phyloP scores from a whole-genome alignment of 768 basidiomycete genomes.

The Mycena vitilis region DNA sequence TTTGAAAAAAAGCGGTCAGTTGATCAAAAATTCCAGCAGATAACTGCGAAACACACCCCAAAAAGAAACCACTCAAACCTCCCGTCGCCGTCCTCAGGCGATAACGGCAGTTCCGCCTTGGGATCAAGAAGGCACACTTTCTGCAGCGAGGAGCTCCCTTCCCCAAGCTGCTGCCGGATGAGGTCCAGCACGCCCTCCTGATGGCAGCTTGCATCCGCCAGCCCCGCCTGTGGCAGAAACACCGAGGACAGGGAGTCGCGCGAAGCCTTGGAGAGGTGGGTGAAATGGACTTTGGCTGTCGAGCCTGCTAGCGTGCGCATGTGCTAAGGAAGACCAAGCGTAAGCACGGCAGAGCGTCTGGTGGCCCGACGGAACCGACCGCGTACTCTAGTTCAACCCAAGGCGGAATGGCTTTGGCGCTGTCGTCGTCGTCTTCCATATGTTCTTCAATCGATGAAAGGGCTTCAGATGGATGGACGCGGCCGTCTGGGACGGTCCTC shows the following conservation, averaged over 20 bases:
- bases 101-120: conserved; percentile 74
- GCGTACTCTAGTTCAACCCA: conserved; percentile 96
- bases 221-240: conserved; percentile 41
- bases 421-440: conserved; percentile 94
- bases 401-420: conserved; percentile 74
- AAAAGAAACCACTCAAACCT: conserved; percentile 91
- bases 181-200: conserved; percentile 67
- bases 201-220: conserved; percentile 59
- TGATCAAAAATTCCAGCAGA: neutral
- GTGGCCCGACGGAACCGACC: conserved; percentile 53
- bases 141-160: conserved; percentile 52
- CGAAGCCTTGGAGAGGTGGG: conserved; percentile 84
- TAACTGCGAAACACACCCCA: conserved; percentile 51
- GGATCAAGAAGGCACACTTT: conserved; percentile 96
- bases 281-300: conserved; percentile 78
- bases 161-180: conserved; percentile 54
- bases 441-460: conserved; percentile 73
- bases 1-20: neutral
- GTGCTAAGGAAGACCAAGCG: conserved; percentile 63
- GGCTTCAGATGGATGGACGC: conserved; percentile 6
- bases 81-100: conserved; percentile 81
- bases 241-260: conserved; percentile 59
- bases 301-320: conserved; percentile 85
- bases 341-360: conserved; percentile 8
- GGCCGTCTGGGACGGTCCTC: neutral